Evolutionary conservation across 1,139 yeast genomes (phyloP).

Genomic region (Pichia sp.): DNA sequence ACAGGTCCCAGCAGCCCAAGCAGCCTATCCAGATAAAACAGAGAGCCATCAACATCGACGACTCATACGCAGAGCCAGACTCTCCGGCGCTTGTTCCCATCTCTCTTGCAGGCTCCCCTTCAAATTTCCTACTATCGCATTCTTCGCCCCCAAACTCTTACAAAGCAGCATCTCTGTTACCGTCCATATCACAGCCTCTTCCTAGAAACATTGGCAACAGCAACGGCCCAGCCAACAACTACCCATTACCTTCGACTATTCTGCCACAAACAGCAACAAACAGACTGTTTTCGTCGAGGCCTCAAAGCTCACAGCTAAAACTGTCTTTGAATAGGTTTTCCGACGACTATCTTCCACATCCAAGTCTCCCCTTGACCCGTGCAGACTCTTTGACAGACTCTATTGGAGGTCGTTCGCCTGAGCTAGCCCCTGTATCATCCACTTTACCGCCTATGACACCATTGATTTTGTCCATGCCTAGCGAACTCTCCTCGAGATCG

Average conservation of each 20-base stretch:
- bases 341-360: slow-evolving; percentile 6
- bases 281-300: background rate
- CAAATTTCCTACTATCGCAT: slow-evolving; percentile 48
- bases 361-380: slow-evolving; percentile 14
- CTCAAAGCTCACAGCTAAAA: slow-evolving; percentile 7
- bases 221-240: background rate
- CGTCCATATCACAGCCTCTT: slow-evolving; percentile 2
- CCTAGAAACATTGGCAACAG: background rate
- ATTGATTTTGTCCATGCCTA: slow-evolving; percentile 26
- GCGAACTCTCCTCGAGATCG: slow-evolving; percentile 16
- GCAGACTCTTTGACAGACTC: slow-evolving; percentile 25
- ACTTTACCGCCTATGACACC: slow-evolving; percentile 35
- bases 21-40: slow-evolving; percentile 8
- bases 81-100: slow-evolving; percentile 35
- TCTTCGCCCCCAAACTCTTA: slow-evolving; percentile 46
- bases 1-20: slow-evolving; percentile 1
- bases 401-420: slow-evolving; percentile 32
- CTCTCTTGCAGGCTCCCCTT: slow-evolving; percentile 53
- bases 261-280: background rate
- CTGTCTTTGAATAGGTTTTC: slow-evolving; percentile 7
- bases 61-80: slow-evolving; percentile 13
- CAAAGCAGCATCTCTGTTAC: slow-evolving; percentile 20
- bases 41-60: slow-evolving; percentile 1
- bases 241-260: background rate
- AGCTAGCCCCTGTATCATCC: slow-evolving; percentile 31